phyloP scores from a whole-genome alignment of 129 eudicot species.

The Escallonia herrerae region DNA sequence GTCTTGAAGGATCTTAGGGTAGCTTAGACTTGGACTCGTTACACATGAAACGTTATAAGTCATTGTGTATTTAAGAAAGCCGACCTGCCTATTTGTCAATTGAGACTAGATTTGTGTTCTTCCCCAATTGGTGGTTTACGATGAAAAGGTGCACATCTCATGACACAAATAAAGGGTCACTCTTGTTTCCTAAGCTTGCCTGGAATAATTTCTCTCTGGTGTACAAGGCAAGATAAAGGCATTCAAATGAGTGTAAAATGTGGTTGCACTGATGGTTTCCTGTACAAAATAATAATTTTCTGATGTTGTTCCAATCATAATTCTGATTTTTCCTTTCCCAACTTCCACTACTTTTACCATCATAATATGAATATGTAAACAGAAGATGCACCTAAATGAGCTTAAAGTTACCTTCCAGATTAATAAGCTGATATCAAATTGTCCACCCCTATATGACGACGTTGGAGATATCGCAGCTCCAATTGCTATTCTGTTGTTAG shows the following conservation, averaged over 20 bases:
- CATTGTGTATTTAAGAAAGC: no score
- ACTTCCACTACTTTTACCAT: not conserved
- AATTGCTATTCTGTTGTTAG: slow-evolving; percentile 62
- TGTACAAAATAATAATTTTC: no score
- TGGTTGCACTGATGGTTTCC: no score
- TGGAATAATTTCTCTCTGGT: not conserved
- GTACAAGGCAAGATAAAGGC: not conserved
- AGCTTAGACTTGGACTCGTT: no score
- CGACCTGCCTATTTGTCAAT: no score
- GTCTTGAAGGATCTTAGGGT: no score
- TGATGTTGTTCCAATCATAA: not conserved
- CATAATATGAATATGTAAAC: no score
- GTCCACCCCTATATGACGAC: slow-evolving; percentile 71
- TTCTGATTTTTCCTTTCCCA: not conserved
- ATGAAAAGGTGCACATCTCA: not conserved
- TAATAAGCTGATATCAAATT: slow-evolving; percentile 77
- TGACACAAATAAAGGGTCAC: not conserved
- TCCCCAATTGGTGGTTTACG: no score
- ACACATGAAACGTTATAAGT: no score
- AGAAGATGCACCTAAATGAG: not conserved
- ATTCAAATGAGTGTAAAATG: no score
- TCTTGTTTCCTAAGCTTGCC: not conserved
- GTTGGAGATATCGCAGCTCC: slow-evolving; percentile 98
- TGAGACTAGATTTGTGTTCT: no score
- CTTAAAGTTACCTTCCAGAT: slow-evolving; percentile 74